Percentiles rank a stretch among this genome's conserved stretches.
Evolutionary conservation across 176 grass and related monocot species (phyloP).

Genomic region (Rhynchospora tenuis): DNA sequence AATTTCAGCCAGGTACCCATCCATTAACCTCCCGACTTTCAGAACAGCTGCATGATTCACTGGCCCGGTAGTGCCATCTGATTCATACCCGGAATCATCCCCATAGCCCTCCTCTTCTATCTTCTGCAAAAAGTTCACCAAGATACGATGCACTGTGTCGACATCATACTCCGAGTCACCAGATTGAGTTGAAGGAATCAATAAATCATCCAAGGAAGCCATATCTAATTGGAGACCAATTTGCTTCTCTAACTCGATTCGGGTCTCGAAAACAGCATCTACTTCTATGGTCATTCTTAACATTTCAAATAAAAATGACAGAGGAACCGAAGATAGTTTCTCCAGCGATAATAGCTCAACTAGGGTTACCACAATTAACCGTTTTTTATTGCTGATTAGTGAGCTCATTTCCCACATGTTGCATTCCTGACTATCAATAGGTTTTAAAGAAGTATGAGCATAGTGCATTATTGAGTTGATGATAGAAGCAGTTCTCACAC

Average conservation of each 20-base stretch:
- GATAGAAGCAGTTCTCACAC: conserved; percentile 48
- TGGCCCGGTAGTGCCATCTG: conserved; percentile 42
- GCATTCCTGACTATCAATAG: conserved; percentile 28
- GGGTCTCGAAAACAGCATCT: conserved; percentile 43
- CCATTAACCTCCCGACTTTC: conserved; percentile 77
- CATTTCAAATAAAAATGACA: conserved; percentile 88
- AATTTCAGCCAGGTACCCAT: conserved; percentile 61
- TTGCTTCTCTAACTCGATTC: conserved; percentile 74
- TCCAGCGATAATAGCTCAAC: conserved; percentile 63
- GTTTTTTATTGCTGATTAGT: conserved; percentile 53
- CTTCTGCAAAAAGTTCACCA: conserved; percentile 81
- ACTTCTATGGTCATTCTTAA: conserved; percentile 82
- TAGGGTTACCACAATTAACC: conserved; percentile 55
- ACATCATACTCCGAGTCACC: conserved; percentile 81
- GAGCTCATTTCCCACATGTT: conserved; percentile 60
- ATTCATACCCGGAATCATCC: conserved; percentile 68
- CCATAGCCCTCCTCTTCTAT: conserved; percentile 71
- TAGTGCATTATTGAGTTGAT: conserved; percentile 41
- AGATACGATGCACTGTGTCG: conserved; percentile 72
- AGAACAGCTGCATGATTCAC: conserved; percentile 64
- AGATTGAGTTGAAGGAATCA: conserved; percentile 58
- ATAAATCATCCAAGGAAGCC: conserved; percentile 76
- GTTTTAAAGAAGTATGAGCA: conserved; percentile 42
- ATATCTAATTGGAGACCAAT: conserved; percentile 75
- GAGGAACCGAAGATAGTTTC: conserved; percentile 58